Percentiles rank a stretch among this genome's conserved stretches.
Conservation (phyloP, 495 filamentous ascomycete genomes). For the Aspergillus diversus region DNA sequence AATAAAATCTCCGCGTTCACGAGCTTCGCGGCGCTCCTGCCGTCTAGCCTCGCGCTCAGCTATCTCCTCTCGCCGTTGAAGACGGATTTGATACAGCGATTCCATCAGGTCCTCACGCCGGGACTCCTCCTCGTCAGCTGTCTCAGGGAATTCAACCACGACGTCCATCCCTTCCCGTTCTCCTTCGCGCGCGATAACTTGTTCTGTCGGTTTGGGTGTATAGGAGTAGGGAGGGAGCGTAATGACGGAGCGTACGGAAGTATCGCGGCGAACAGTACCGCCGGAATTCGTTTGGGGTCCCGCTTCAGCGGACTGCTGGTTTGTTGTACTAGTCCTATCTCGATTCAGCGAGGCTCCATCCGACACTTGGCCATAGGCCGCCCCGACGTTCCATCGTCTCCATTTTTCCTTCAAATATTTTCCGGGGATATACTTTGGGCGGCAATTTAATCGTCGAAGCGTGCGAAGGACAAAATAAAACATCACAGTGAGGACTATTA, state of each 20-base stretch:
- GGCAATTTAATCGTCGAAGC: slow-evolving; percentile 51
- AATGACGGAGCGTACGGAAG: slow-evolving; percentile 87
- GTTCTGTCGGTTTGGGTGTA: slow-evolving; percentile 73
- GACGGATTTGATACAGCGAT: slow-evolving; percentile 83
- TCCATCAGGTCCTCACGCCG: slow-evolving; percentile 94
- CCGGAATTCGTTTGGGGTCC: slow-evolving; percentile 36
- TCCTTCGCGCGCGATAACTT: slow-evolving; percentile 86
- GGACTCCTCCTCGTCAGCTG: slow-evolving; percentile 71
- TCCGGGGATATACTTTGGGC: slow-evolving; percentile 62
- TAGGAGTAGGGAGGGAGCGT: slow-evolving; percentile 82
- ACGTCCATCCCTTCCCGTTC: slow-evolving; percentile 91
- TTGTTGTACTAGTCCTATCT: slow-evolving; percentile 28
- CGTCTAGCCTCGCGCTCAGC: slow-evolving; percentile 77
- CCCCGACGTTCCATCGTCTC: slow-evolving; percentile 59
- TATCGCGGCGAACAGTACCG: slow-evolving; percentile 71
- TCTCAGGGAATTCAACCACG: slow-evolving; percentile 84
- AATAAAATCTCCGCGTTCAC: slow-evolving; percentile 65
- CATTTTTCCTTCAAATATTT: slow-evolving; percentile 61
- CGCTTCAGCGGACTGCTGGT: slow-evolving; percentile 24
- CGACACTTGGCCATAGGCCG: slow-evolving; percentile 44
- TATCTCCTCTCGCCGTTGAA: slow-evolving; percentile 73
- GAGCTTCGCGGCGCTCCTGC: slow-evolving; percentile 66
- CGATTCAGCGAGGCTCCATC: slow-evolving; percentile 30
- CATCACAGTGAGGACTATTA: slow-evolving; percentile 45
- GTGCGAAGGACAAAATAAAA: slow-evolving; percentile 51